Evolutionary conservation across 2,329 filamentous ascomycete genomes (phyloP), one percentile per base, ranked within the genome.

Genomic region (Microascus cirrosus): DNA sequence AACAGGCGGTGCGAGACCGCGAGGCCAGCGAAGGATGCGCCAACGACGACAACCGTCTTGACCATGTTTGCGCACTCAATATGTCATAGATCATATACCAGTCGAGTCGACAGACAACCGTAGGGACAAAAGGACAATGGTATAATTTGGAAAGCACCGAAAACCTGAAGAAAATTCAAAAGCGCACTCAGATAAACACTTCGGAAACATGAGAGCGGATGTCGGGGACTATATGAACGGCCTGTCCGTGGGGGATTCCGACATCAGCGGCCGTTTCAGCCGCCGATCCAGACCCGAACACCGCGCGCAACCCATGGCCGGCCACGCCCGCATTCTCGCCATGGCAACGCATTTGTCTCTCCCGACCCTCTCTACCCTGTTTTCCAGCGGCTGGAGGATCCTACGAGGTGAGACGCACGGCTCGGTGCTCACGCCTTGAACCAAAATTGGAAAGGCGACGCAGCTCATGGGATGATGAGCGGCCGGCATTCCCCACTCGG

Each of bases 31-130:
- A 76, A 77, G 55, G 79, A 76, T 60, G 78, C 80, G 45, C 80
- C 80, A 20, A 83, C 69, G 53, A 83, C 69, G 7, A 83, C 73
- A 45, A 83, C 72, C 4, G 77, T 82, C 63, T 79, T 77, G 34
- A 72, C 66, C 76, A 79, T 81, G 45, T 50, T 50, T 50, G 20
- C 45, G 22, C 20, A 10, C n/a, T 50, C 20, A 11, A 8, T 22
- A 12, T 6, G 7, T 48, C 13, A 13, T 8, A n/a, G n/a, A 18
- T n/a, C 39, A 18, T 15, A 6, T 15, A 45, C 6, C 5, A 1
- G n/a, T n/a, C 15, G n/a, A n/a, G n/a, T 45, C 39, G n/a, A 45
- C 39, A 5, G n/a, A 45, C 39, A 5, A n/a, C 18, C 2, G 6
- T 6, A 22, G 12, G 22, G 20, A 48, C 10, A 18, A 12, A 18